Conservation (phyloP, 306 rosid species). For the Boehmeria nivea region DNA sequence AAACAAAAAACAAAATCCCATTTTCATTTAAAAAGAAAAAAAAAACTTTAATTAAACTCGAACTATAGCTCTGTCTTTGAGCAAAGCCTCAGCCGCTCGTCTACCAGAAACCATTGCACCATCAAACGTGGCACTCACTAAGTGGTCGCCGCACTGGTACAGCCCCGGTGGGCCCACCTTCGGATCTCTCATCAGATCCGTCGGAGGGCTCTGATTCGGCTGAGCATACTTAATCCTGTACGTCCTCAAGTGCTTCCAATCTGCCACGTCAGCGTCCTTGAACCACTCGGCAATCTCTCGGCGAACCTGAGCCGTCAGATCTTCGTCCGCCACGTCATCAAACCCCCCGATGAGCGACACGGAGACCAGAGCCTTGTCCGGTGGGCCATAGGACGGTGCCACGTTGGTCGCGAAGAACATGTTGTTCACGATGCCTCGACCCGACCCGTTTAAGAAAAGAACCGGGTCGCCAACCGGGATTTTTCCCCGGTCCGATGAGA, state of each 20-base stretch:
- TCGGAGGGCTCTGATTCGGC: conserved; percentile 78
- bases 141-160: conserved; percentile 71
- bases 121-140: conserved; percentile 77
- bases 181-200: conserved; percentile 44
- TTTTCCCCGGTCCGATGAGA: conserved; percentile 31
- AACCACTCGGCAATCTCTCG: conserved; percentile 65
- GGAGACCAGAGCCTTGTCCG: conserved; percentile 48
- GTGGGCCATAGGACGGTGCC: conserved; percentile 69
- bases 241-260: conserved; percentile 65
- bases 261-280: conserved; percentile 34
- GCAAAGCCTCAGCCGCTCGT: conserved; percentile 68
- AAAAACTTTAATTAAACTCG: not conserved
- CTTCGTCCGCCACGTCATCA: conserved; percentile 35
- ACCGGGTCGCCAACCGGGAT: conserved; percentile 56
- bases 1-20: too few relatives aligned
- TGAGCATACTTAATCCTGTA: conserved; percentile 72
- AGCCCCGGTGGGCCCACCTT: conserved; percentile 42
- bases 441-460: conserved; percentile 68
- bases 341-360: conserved; percentile 60
- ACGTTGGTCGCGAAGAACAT: conserved; percentile 90
- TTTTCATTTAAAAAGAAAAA: too few relatives aligned
- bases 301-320: conserved; percentile 40
- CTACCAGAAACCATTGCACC: conserved; percentile 86
- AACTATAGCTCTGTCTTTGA: conserved; percentile 35
- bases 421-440: conserved; percentile 75